These are phyloP conservation scores for Candida mesenterica DNA, from an alignment of 1,139 yeast species.

Conservation along the genomic window DNA sequence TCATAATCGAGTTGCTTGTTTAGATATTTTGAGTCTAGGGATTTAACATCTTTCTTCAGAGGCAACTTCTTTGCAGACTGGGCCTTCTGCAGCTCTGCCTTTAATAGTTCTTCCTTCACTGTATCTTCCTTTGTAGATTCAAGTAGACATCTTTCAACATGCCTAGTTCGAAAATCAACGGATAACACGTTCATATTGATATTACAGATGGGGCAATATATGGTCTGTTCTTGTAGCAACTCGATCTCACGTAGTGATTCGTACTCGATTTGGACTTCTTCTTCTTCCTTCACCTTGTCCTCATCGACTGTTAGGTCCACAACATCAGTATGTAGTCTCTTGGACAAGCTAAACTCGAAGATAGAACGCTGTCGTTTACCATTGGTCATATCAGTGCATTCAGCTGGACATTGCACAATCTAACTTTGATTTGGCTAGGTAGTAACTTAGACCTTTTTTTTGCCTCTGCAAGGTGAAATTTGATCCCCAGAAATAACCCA, in stretches of 20 bases:
- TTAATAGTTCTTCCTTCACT: background rate
- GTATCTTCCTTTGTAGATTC: too few relatives aligned
- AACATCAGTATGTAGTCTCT: conserved; percentile 7
- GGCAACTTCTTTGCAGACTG: too few relatives aligned
- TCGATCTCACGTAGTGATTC: background rate
- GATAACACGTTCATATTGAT: conserved; percentile 31
- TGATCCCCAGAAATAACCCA: too few relatives aligned
- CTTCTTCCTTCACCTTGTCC: conserved; percentile 6
- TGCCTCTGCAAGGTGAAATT: too few relatives aligned
- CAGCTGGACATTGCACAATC: background rate
- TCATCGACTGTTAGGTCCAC: conserved; percentile 13
- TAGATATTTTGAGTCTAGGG: conserved; percentile 1
- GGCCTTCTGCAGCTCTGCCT: background rate
- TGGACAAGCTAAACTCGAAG: conserved; percentile 13
- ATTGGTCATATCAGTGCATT: conserved; percentile 6
- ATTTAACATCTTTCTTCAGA: conserved; percentile 1
- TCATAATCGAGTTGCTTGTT: background rate
- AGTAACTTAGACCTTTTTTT: too few relatives aligned
- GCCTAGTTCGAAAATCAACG: conserved; percentile 48
- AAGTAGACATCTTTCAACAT: conserved; percentile 57
- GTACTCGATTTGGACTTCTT: conserved; percentile 1
- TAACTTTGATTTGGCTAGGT: too few relatives aligned
- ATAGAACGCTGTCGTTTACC: conserved; percentile 16
- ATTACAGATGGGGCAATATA: conserved; percentile 51
- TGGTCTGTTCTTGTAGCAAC: background rate